phyloP scores from a whole-genome alignment of 2,329 filamentous ascomycete species.

The Trichoderma sp. region DNA sequence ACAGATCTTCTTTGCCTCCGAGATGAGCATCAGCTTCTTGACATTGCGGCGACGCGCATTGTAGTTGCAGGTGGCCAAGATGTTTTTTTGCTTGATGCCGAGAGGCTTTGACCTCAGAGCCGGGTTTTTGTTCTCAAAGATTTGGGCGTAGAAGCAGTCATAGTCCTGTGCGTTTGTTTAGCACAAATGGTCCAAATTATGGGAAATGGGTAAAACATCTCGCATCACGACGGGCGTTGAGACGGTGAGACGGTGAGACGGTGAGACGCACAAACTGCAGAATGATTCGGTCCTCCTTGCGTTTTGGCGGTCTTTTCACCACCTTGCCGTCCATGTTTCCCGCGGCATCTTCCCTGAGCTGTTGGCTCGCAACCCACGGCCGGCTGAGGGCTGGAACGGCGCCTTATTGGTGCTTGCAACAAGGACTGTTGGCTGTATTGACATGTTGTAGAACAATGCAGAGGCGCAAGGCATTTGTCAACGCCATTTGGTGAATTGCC shows the following conservation, averaged over 20 bases:
- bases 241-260: slow-evolving; percentile 36
- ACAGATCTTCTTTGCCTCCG: slow-evolving; percentile 76
- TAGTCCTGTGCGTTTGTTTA: slow-evolving; percentile 58
- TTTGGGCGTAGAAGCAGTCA: slow-evolving; percentile 93
- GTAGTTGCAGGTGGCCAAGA: slow-evolving; percentile 92
- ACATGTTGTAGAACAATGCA: background rate
- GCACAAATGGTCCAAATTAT: no score
- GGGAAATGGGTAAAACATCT: background rate
- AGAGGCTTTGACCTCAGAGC: slow-evolving; percentile 71
- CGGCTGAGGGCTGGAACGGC: background rate
- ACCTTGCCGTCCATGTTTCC: slow-evolving; percentile 14
- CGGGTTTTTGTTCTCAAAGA: slow-evolving; percentile 80
- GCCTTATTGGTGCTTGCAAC: background rate
- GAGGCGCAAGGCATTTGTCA: background rate
- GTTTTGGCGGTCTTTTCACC: slow-evolving; percentile 38
- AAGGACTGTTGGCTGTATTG: background rate
- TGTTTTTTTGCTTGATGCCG: slow-evolving; percentile 90
- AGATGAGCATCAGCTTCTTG: slow-evolving; percentile 81
- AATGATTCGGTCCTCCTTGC: slow-evolving; percentile 68
- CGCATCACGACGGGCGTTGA: slow-evolving; percentile 2
- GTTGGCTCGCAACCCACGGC: background rate
- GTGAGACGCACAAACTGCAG: slow-evolving; percentile 73
- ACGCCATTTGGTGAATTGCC: background rate
- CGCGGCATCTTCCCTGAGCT: background rate
- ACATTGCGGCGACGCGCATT: slow-evolving; percentile 74